Conservation (phyloP, 2,329 filamentous ascomycete genomes). For the Coniosporium tulheliwenetii region DNA sequence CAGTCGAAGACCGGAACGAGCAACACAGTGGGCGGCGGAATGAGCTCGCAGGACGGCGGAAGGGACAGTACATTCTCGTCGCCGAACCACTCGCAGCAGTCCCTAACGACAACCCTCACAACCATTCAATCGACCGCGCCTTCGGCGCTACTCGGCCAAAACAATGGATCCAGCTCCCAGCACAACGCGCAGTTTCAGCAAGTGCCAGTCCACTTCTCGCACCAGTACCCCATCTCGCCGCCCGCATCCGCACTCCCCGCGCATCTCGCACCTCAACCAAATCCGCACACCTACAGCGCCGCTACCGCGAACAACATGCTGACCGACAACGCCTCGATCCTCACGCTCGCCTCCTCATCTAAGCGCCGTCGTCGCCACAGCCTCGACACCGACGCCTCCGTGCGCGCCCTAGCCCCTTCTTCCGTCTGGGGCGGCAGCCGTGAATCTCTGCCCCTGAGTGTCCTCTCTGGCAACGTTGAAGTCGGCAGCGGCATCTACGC, state of each 20-base stretch:
- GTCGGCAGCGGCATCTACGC: slow-evolving; percentile 36
- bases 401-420: slow-evolving; percentile 68
- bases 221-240: slow-evolving; percentile 41
- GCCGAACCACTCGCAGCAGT: slow-evolving; percentile 64
- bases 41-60: slow-evolving; percentile 46
- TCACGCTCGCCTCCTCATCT: slow-evolving; percentile 70
- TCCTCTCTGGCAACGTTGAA: slow-evolving; percentile 58
- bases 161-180: slow-evolving; percentile 10
- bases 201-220: slow-evolving; percentile 35
- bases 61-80: slow-evolving; percentile 65
- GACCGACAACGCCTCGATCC: slow-evolving; percentile 72
- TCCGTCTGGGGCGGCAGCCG: slow-evolving; percentile 71
- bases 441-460: slow-evolving; percentile 63
- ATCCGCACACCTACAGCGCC: slow-evolving; percentile 57
- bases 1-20: slow-evolving; percentile 71
- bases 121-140: slow-evolving; percentile 66
- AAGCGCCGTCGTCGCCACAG: slow-evolving; percentile 63
- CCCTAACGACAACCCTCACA: slow-evolving; percentile 68
- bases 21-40: slow-evolving; percentile 49
- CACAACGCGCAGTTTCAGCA: slow-evolving; percentile 21
- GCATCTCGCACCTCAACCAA: slow-evolving; percentile 42
- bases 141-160: slow-evolving; percentile 28
- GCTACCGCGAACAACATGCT: slow-evolving; percentile 70
- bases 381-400: slow-evolving; percentile 73
- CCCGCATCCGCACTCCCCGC: slow-evolving; percentile 58